Evolutionary conservation across 1,284 basidiomycete species (phyloP).

Genomic region (Ustanciosporium gigantosporum): DNA sequence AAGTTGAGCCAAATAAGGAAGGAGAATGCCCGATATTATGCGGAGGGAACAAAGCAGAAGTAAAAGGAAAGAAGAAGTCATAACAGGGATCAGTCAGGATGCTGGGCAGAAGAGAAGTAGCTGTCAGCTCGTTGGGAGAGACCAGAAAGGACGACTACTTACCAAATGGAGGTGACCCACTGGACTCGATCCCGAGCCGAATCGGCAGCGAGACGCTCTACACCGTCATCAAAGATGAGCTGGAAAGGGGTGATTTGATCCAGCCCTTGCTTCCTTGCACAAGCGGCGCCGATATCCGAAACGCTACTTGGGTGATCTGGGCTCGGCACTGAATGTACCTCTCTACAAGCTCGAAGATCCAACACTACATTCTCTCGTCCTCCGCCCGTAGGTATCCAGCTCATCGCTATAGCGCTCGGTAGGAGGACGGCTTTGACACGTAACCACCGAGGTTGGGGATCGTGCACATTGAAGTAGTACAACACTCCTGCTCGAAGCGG

Average conservation of each 20-base stretch:
- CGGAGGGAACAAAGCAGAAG: too few species aligned
- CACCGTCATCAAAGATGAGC: conserved; percentile 56
- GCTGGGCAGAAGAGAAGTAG: too few species aligned
- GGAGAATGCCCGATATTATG: too few species aligned
- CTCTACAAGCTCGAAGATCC: conserved; percentile 46
- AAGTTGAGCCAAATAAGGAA: too few species aligned
- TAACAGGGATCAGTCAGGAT: too few species aligned
- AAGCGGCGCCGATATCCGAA: conserved; percentile 36
- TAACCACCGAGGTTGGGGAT: conserved; percentile 37
- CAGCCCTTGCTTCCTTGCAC: conserved; percentile 38
- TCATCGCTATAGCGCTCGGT: conserved; percentile 48
- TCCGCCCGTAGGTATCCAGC: conserved; percentile 51
- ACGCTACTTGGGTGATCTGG: conserved; percentile 43
- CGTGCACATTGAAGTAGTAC: conserved; percentile 52
- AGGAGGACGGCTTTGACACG: conserved; percentile 47
- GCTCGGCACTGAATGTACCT: conserved; percentile 51
- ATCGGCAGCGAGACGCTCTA: conserved; percentile 48
- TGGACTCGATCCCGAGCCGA: conserved; percentile 44
- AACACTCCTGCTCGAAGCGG: conserved; percentile 42
- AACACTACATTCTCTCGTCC: conserved; percentile 49
- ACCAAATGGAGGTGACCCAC: conserved; percentile 44
- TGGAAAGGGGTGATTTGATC: conserved; percentile 45
- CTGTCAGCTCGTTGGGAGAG: too few species aligned
- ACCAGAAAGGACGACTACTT: too few species aligned
- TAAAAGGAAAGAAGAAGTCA: too few species aligned